Conservation (phyloP, 345 rosid species). For the Aquilaria yunnanensis region DNA sequence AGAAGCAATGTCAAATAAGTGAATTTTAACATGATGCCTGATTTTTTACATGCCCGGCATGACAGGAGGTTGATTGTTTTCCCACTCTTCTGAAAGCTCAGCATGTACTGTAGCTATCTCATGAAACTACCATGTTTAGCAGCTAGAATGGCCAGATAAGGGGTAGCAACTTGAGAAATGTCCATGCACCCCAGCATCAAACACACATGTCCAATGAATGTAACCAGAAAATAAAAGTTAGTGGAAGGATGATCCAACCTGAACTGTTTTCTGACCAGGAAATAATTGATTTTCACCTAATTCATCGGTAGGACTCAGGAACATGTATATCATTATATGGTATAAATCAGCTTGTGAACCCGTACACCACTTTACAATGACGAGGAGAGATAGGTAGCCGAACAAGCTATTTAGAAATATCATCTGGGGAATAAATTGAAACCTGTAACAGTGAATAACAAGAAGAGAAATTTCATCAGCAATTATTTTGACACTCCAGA, state of each 20-base stretch:
- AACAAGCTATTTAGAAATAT: constrained; percentile 86
- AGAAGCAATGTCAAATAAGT: too few relatives aligned
- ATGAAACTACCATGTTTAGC: too few relatives aligned
- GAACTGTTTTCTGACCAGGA: constrained; percentile 60
- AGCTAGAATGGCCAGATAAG: too few relatives aligned
- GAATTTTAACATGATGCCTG: too few relatives aligned
- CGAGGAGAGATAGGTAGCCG: constrained; percentile 82
- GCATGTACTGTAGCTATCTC: too few relatives aligned
- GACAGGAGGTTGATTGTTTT: too few relatives aligned
- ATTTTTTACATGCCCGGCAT: too few relatives aligned
- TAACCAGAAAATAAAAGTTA: not conserved
- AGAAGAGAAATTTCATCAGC: constrained; percentile 5
- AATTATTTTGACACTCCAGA: not conserved
- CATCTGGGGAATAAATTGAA: constrained; percentile 90
- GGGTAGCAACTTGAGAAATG: too few relatives aligned
- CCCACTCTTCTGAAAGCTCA: too few relatives aligned
- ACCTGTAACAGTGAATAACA: constrained; percentile 51
- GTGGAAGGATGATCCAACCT: constrained; percentile 39
- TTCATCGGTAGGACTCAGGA: constrained; percentile 88
- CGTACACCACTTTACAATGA: constrained; percentile 84
- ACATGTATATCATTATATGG: constrained; percentile 95
- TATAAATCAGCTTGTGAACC: constrained; percentile 95
- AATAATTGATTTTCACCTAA: constrained; percentile 91
- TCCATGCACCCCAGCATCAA: too few relatives aligned
- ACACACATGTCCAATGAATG: not conserved